Base-by-base conservation (phyloP, 306 rosid genomes). In the Potentilla sterilis region DNA sequence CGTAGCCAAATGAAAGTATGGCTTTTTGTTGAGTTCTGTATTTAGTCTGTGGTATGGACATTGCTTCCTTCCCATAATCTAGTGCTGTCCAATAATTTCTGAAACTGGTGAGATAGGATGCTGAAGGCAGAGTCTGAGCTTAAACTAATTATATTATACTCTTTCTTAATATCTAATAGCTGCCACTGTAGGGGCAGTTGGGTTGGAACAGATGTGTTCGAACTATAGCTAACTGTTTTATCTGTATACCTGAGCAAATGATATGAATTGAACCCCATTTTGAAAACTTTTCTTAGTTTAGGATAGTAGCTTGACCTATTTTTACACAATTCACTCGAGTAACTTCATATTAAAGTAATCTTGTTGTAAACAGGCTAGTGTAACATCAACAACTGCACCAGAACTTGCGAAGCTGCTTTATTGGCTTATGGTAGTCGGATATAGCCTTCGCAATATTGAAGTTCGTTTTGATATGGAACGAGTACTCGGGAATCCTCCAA, bases 341-440 rank as follows among this genome's bases (percentile, higher is more conserved):
- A 0, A 49, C 59, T 69, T 43, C 22, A 24, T 19, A 4, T 69
- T 42, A 46, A 14, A 24, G 14, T 68, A 44, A 22, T 58, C 57
- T 59, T 41, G 41, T 77, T 74, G 47, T 46, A 41, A 77, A 68
- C 81, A 95, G 99, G 89, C 97, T 24, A 89, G 87, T 52, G 85
- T 87, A 75, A 86, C 89, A 0, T 95, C 90, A 87, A 84, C 97
- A 7, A 89, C 87, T 58, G 93, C 97, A 43, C 81, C 96, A 4
- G 99, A 95, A 83, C 92, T 95, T 46, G 97, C 89, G 5, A 95
- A 92, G 78, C 89, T 95, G 83, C 87, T 95, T 47, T 95, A 83
- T 78, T 92, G 99, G 99, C 82, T 95, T 75, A 95, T 95, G 97
- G 97, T 95, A 73, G 99, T 95, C 0, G 97, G 97, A 38, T 95